Base-by-base conservation (phyloP, 225 moss, liverwort and hornwort species). In the Bryoerythrophyllum caledonicum region DNA sequence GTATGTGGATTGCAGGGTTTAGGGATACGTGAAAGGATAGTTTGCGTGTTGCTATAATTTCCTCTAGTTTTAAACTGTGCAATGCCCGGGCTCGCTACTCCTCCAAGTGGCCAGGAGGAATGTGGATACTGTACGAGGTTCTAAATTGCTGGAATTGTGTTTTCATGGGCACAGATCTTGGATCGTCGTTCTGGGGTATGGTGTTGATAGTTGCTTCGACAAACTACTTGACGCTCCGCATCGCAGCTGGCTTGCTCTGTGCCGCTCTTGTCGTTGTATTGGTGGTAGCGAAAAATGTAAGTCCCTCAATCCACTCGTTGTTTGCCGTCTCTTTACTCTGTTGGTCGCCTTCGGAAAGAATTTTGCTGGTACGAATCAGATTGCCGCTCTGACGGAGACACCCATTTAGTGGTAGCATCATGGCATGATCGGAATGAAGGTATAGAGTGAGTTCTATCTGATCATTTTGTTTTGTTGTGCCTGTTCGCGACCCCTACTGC, bases 161-260 rank as follows among this genome's bases (percentile, higher is more conserved):
- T 74, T 72, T 14, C 74, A 3, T 85, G 80, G 77, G 74, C 54
- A 73, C 94, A 96, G 96, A 99, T 87, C 89, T 99, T 74, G 99
- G 99, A 72, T 99, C 99, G 48, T 93, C 99, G 1, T 99, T 99
- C 79, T 99, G 99, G 99, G 99, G 99, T 54, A 95, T 99, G 99
- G 88, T 99, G 65, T 78, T 99, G 80, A 81, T 99, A 58, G 85
- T 99, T 70, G 93, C 95, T 80, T 94, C 99, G 62, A 88, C 91
- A 66, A 89, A 95, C 63, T 6, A 28, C 46, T 35, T 95, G 67
- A 82, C 99, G 49, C 89, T 89, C 55, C 87, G 89, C 67, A 87
- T 99, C 67, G 99, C 99, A 66, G 88, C 95, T 68, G 99, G 79
- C n/a, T 65, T 85, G 46, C 88, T 99, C 25, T 86, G 91, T 34